A percentile compares a stretch with the other conserved stretches of the same genome.
phyloP scores from a whole-genome alignment of 257 asterid genomes.

The Voacanga thouarsii region DNA sequence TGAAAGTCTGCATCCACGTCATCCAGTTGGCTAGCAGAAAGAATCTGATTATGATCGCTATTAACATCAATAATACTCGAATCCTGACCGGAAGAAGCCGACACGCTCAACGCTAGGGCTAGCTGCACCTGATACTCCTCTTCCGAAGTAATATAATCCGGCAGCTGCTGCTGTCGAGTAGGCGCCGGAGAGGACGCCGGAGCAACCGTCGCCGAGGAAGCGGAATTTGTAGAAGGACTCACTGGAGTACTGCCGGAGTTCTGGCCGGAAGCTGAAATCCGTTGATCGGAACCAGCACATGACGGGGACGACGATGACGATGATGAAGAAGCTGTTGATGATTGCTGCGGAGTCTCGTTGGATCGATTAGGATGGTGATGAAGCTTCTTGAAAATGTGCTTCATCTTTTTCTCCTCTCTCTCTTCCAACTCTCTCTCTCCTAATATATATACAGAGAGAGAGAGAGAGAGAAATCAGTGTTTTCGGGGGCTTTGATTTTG shows the following conservation, averaged over 20 bases:
- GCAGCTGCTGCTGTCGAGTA: conserved; percentile 37
- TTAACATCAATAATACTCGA: conserved; percentile 36
- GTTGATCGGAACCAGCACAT: conserved; percentile 33
- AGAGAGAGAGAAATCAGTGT: not conserved
- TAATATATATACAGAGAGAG: not conserved
- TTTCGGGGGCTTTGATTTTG: not conserved
- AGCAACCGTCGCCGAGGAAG: conserved; percentile 24
- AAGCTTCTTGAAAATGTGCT: conserved; percentile 95
- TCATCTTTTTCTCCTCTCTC: conserved; percentile 41
- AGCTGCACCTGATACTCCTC: conserved; percentile 94
- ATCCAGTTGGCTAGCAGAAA: conserved; percentile 32
- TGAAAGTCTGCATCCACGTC: conserved; percentile 73
- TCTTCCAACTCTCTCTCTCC: conserved; percentile 15
- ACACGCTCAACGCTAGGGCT: conserved; percentile 91
- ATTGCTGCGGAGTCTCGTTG: conserved; percentile 47
- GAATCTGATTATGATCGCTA: conserved; percentile 32
- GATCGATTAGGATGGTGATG: conserved; percentile 94
- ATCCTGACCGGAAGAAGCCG: conserved; percentile 60
- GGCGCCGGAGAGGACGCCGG: conserved; percentile 17
- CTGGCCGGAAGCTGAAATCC: conserved; percentile 21
- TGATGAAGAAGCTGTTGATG: conserved; percentile 30
- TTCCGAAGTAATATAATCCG: conserved; percentile 80
- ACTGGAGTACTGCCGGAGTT: conserved; percentile 9
- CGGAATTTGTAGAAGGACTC: conserved; percentile 15
- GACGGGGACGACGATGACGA: conserved; percentile 33